A percentile compares a stretch with the other conserved stretches of the same genome.
These are phyloP conservation scores for Basipetospora chlamydospora DNA, from an alignment of 2,329 filamentous ascomycete genomes.

Conservation along the genomic window DNA sequence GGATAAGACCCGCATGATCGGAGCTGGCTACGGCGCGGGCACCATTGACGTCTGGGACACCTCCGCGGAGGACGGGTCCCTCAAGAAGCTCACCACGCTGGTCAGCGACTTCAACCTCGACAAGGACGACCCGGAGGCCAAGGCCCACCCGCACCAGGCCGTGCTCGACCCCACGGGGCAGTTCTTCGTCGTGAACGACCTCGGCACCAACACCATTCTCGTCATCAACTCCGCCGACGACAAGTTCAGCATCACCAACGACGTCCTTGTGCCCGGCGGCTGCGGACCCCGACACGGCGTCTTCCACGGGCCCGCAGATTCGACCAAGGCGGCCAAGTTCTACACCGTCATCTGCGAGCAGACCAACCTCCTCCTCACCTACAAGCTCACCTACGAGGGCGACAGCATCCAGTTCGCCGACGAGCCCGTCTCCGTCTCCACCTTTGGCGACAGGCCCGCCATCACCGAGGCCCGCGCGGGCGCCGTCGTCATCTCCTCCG, in stretches of 20 bases:
- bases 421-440: conserved; percentile 21
- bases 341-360: conserved; percentile 10
- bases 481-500: conserved; percentile 26
- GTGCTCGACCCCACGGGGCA: conserved; percentile 12
- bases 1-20: conserved; percentile 28
- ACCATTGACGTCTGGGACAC: conserved; percentile 32
- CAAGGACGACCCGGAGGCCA: conserved; percentile 11
- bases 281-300: conserved; percentile 33
- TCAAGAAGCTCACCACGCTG: conserved; percentile 22
- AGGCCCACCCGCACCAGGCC: conserved; percentile 8
- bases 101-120: conserved; percentile 5
- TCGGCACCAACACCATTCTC: conserved; percentile 32
- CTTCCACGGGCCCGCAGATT: conserved; percentile 5
- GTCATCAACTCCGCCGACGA: conserved; percentile 29
- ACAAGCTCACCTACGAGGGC: conserved; percentile 19
- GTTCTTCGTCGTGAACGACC: conserved; percentile 33
- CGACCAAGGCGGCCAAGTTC: conserved; percentile 1
- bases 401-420: conserved; percentile 20
- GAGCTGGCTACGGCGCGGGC: conserved; percentile 25
- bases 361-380: conserved; percentile 8
- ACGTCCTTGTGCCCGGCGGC: conserved; percentile 20
- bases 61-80: conserved; percentile 15
- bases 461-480: conserved; percentile 25
- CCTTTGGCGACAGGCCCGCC: conserved; percentile 23
- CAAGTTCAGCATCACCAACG: conserved; percentile 21